These are phyloP conservation scores for Jimgerdemannia flammicorona DNA, from an alignment of 192 early-diverging fungal genomes.

Conservation along the genomic window DNA sequence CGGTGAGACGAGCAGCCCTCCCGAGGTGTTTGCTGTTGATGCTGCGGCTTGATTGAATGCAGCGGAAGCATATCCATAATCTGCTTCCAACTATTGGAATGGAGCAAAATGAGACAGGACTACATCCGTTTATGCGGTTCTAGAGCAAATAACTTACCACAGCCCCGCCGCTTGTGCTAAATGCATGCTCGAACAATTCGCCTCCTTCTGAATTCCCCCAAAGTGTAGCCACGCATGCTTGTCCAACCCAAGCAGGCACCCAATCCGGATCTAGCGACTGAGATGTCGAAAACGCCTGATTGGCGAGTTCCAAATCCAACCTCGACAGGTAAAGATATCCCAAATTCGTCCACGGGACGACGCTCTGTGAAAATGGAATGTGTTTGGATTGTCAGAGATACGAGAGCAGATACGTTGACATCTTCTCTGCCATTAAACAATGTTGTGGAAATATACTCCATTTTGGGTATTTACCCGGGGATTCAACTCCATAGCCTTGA, in stretches of 20 bases:
- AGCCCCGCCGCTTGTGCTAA: constrained; percentile 60
- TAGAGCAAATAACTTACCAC: constrained; percentile 28
- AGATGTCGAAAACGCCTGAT: constrained; percentile 65
- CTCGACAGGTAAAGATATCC: constrained; percentile 75
- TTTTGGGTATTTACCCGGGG: constrained; percentile 44
- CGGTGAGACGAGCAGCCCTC: constrained; percentile 39
- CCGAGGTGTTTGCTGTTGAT: not conserved
- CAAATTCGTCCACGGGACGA: constrained; percentile 76
- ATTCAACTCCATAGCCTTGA: constrained; percentile 70
- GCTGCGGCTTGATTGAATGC: constrained; percentile 10
- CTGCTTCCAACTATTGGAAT: constrained; percentile 44
- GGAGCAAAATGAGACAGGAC: not conserved
- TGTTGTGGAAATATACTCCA: not conserved
- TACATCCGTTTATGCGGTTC: constrained; percentile 7
- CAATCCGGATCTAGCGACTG: constrained; percentile 79
- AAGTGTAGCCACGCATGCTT: constrained; percentile 69
- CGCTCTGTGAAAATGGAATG: constrained; percentile 29
- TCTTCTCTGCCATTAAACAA: constrained; percentile 3
- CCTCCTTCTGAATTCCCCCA: constrained; percentile 50
- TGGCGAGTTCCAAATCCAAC: constrained; percentile 72
- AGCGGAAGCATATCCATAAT: constrained; percentile 51
- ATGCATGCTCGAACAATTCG: constrained; percentile 76
- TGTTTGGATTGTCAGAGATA: not conserved
- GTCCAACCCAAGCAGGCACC: constrained; percentile 79
- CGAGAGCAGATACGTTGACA: not conserved